phyloP scores from a whole-genome alignment of 345 rosid genomes.

The Isatis tinctoria region DNA sequence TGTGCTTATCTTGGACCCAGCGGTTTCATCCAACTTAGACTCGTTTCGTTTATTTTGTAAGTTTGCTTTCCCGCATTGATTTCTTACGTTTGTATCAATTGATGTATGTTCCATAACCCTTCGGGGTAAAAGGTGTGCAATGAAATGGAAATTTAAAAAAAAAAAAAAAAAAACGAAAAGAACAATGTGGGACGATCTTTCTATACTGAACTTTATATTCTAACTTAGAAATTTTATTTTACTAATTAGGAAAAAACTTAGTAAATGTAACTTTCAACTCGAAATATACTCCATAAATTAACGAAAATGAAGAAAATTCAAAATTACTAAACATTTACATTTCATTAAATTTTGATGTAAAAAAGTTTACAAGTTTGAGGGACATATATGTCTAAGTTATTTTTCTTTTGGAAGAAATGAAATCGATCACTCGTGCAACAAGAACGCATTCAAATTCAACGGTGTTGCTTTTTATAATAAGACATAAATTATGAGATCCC shows the following conservation, averaged over 20 bases:
- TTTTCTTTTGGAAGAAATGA: not conserved
- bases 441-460: slow-evolving; percentile 9
- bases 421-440: slow-evolving; percentile 22
- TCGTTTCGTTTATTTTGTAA: no score
- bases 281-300: not conserved
- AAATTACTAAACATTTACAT: not conserved
- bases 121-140: no score
- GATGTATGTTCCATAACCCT: no score
- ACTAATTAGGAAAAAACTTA: not conserved
- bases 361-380: not conserved
- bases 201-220: not conserved
- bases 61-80: no score
- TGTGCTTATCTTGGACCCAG: no score
- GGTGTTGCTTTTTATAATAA: slow-evolving; percentile 18
- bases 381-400: not conserved
- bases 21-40: no score
- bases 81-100: no score
- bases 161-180: not conserved
- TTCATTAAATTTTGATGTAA: not conserved
- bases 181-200: not conserved
- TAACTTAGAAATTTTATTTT: not conserved
- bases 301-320: not conserved
- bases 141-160: no score
- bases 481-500: slow-evolving; percentile 17
- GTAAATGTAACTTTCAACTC: not conserved